These are phyloP conservation scores for Penicillium cosmopolitanum DNA, from an alignment of 495 filamentous ascomycete species.

Conservation along the genomic window DNA sequence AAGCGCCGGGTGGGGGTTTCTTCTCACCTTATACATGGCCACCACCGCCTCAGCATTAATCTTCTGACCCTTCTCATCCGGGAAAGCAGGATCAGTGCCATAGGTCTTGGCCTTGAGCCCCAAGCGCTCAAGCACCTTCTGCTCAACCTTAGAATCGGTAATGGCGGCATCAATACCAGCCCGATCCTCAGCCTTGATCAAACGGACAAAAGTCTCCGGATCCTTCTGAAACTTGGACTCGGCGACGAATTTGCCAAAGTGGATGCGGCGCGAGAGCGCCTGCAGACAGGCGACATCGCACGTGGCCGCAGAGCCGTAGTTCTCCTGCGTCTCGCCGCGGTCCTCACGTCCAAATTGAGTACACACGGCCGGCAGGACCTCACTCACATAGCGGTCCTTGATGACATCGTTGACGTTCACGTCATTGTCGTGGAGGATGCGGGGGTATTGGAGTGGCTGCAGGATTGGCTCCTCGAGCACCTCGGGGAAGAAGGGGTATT, in stretches of 20 bases:
- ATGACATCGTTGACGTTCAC: conserved; percentile 91
- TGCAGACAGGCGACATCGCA: conserved; percentile 91
- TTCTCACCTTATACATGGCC: conserved; percentile 79
- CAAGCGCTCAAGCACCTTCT: conserved; percentile 86
- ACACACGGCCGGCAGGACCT: conserved; percentile 83
- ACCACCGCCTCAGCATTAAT: conserved; percentile 94
- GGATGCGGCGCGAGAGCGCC: conserved; percentile 86
- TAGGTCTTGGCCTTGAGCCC: conserved; percentile 93
- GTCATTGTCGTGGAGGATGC: conserved; percentile 87
- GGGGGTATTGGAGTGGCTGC: conserved; percentile 84
- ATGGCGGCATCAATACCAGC: conserved; percentile 85
- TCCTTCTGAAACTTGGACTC: conserved; percentile 96
- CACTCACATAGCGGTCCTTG: conserved; percentile 79
- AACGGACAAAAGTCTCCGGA: conserved; percentile 71
- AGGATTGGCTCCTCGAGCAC: conserved; percentile 80
- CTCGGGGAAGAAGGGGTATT: conserved; percentile 96
- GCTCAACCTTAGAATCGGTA: conserved; percentile 86
- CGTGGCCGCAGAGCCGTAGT: conserved; percentile 92
- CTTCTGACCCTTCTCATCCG: conserved; percentile 62
- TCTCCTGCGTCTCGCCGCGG: conserved; percentile 84
- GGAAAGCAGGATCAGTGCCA: conserved; percentile 82
- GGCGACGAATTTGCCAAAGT: conserved; percentile 98
- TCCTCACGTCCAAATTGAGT: conserved; percentile 71
- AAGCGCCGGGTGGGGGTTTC: background rate
- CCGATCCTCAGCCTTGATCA: conserved; percentile 81